phyloP scores from a whole-genome alignment of 2,329 filamentous ascomycete species.

The Ophiocordyceps camponoti-floridani region DNA sequence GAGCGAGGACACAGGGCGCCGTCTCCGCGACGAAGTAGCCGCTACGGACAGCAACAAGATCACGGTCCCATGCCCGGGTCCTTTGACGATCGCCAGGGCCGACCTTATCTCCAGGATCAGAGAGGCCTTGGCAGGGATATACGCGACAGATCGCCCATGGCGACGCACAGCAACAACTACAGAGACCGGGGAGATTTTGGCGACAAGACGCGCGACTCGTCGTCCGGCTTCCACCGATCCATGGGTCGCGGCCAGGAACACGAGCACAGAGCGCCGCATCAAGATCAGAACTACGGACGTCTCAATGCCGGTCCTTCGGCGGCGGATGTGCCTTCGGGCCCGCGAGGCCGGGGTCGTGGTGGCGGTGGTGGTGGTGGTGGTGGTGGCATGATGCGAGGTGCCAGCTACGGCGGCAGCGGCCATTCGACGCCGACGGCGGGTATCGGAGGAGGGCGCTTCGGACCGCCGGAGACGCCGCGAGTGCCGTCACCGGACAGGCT shows the following conservation, averaged over 20 bases:
- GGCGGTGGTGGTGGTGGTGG: constrained; percentile 22
- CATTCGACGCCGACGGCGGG: constrained; percentile 19
- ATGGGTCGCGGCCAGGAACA: constrained; percentile 21
- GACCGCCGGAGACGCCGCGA: constrained; percentile 20
- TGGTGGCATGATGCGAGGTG: constrained; percentile 16
- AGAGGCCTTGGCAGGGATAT: constrained; percentile 12
- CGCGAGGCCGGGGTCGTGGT: constrained; percentile 30
- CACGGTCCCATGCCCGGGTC: constrained; percentile 13
- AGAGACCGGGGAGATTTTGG: constrained; percentile 16
- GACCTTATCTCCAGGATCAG: constrained; percentile 19
- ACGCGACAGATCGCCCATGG: constrained; percentile 14
- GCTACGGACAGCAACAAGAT: constrained; percentile 14
- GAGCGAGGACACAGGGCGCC: constrained; percentile 22
- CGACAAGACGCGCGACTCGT: constrained; percentile 22
- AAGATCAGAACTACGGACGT: constrained; percentile 45
- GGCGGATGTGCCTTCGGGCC: constrained; percentile 34
- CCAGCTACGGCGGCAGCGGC: constrained; percentile 9
- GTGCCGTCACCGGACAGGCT: constrained; percentile 29
- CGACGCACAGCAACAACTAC: constrained; percentile 6
- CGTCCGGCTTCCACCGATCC: constrained; percentile 18
- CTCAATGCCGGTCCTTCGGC: constrained; percentile 33
- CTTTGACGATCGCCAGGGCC: constrained; percentile 29
- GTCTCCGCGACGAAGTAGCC: constrained; percentile 28
- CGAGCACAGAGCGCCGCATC: constrained; percentile 31
- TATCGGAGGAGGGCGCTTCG: constrained; percentile 22